Conservation (phyloP, 2,329 filamentous ascomycete species). For the Magnaporthiopsis rhizophila region DNA sequence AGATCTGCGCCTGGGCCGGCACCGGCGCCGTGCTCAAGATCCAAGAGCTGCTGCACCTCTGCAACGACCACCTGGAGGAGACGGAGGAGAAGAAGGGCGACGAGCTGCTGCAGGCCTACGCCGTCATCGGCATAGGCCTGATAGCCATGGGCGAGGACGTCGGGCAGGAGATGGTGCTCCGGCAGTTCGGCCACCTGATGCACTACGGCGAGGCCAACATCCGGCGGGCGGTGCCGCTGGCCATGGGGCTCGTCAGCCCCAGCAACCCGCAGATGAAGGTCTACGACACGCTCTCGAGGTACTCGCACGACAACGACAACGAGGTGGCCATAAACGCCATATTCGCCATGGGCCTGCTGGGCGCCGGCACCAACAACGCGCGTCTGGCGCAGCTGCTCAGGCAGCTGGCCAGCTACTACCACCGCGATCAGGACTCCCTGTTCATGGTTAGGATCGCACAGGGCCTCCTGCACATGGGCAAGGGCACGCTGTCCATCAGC, state of each 20-base stretch:
- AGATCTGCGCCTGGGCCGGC: constrained; percentile 96
- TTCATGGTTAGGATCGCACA: constrained; percentile 99
- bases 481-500: constrained; percentile 90
- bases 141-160: constrained; percentile 98
- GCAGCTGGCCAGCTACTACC: constrained; percentile 96
- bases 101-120: constrained; percentile 91
- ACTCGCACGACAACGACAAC: constrained; percentile 97
- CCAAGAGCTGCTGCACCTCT: constrained; percentile 94
- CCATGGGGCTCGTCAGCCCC: constrained; percentile 92
- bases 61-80: constrained; percentile 94
- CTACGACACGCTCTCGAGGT: constrained; percentile 94
- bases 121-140: constrained; percentile 85
- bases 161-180: constrained; percentile 96
- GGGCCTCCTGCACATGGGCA: constrained; percentile 97
- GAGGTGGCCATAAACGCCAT: constrained; percentile 98
- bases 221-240: constrained; percentile 87
- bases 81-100: constrained; percentile 92
- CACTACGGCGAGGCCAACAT: constrained; percentile 98
- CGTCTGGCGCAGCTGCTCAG: constrained; percentile 88
- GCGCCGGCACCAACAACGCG: constrained; percentile 96
- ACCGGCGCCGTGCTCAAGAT: constrained; percentile 96
- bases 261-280: constrained; percentile 99
- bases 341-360: constrained; percentile 96
- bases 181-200: constrained; percentile 97
- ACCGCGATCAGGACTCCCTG: constrained; percentile 87